A percentile compares a stretch with the other conserved stretches of the same genome.
Conservation (phyloP, 306 rosid species). For the Datisca glomerata region DNA sequence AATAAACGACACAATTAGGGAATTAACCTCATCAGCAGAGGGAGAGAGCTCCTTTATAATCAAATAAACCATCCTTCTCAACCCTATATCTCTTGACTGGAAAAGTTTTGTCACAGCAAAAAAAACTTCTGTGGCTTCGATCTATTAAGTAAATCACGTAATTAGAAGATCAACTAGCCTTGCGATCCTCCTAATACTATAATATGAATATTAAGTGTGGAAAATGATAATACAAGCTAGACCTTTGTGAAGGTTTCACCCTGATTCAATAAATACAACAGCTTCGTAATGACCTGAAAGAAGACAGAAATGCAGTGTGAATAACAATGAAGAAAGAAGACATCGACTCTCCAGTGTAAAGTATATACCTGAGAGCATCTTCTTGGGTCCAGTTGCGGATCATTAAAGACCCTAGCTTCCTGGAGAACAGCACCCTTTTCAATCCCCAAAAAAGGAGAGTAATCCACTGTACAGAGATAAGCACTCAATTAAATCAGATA, state of each 20-base stretch:
- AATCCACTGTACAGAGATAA: slow-evolving; percentile 44
- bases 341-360: slow-evolving; percentile 6
- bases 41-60: slow-evolving; percentile 94
- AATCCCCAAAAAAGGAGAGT: slow-evolving; percentile 87
- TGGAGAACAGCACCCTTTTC: slow-evolving; percentile 98
- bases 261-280: slow-evolving; percentile 80
- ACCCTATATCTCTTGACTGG: slow-evolving; percentile 88
- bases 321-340: slow-evolving; percentile 19
- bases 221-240: slow-evolving; percentile 1
- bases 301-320: slow-evolving; percentile 2
- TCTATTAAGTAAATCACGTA: slow-evolving; percentile 19
- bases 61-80: slow-evolving; percentile 98
- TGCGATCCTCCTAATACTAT: too few relatives aligned
- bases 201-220: not conserved
- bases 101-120: slow-evolving; percentile 94
- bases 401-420: slow-evolving; percentile 98
- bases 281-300: slow-evolving; percentile 87
- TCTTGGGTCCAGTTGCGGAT: slow-evolving; percentile 90
- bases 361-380: slow-evolving; percentile 85
- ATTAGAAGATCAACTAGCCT: too few relatives aligned
- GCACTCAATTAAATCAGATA: slow-evolving; percentile 12
- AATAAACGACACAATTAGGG: slow-evolving; percentile 1
- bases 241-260: slow-evolving; percentile 97
- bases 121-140: slow-evolving; percentile 98
- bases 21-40: slow-evolving; percentile 81